phyloP scores from a whole-genome alignment of 257 asterid species.

The Rhazya stricta region DNA sequence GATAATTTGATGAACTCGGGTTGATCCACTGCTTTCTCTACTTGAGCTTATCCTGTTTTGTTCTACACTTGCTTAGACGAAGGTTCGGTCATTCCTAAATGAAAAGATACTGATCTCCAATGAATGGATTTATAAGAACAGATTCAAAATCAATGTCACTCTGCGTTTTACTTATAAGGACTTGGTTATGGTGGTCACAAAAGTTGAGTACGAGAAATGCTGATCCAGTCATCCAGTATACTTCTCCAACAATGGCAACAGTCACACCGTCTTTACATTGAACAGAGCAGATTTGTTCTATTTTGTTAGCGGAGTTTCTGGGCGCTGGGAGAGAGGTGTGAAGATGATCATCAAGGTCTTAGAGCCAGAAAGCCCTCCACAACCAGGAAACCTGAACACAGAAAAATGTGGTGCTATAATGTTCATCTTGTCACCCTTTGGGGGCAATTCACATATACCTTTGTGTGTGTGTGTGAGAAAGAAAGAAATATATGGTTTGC shows the following conservation, averaged over 20 bases:
- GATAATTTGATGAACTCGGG: no score
- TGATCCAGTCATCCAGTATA: constrained; percentile 47
- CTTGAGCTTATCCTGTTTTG: not conserved
- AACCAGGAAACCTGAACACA: constrained; percentile 17
- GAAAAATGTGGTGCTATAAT: not conserved
- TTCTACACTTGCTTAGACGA: constrained; percentile 32
- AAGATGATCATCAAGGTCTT: constrained; percentile 72
- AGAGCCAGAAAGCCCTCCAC: constrained; percentile 38
- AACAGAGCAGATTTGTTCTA: constrained; percentile 53
- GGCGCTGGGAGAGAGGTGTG: constrained; percentile 63
- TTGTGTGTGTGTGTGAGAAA: no score
- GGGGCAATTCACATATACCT: constrained; percentile 23
- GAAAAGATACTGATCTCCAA: constrained; percentile 43
- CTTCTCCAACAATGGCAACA: constrained; percentile 62
- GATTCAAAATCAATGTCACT: constrained; percentile 71
- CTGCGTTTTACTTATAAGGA: constrained; percentile 58
- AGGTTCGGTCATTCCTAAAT: constrained; percentile 58
- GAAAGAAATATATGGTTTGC: no score
- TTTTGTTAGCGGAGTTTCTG: constrained; percentile 72
- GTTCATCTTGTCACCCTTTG: constrained; percentile 16
- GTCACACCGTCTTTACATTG: constrained; percentile 31
- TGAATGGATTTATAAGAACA: constrained; percentile 67
- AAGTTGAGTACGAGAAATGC: constrained; percentile 64
- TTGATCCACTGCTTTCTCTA: constrained; percentile 5
- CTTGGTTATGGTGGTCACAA: constrained; percentile 56